These are phyloP conservation scores for Corylus americana DNA, from an alignment of 306 rosid genomes.

Conservation along the genomic window DNA sequence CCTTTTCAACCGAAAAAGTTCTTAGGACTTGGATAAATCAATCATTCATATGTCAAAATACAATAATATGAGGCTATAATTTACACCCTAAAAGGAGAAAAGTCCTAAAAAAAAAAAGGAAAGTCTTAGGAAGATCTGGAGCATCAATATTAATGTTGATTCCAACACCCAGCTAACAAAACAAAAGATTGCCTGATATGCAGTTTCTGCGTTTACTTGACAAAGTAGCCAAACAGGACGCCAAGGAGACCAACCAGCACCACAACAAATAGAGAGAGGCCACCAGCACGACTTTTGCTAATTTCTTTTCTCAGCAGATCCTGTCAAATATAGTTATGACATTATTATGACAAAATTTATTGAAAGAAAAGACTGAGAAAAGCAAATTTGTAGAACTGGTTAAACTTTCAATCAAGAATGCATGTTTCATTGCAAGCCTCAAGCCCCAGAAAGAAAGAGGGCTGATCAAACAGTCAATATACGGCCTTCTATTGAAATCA, in stretches of 20 bases:
- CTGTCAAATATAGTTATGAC: conserved; percentile 18
- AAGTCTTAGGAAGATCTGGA: not conserved
- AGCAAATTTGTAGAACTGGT: not conserved
- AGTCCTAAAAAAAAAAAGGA: not conserved
- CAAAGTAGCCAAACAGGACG: conserved; percentile 36
- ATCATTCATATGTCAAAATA: conserved; percentile 6
- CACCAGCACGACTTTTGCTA: conserved; percentile 23
- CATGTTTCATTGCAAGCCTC: not conserved
- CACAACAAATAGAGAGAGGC: conserved; percentile 39
- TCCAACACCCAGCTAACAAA: conserved; percentile 17
- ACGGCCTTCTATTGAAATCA: not conserved
- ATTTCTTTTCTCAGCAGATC: conserved; percentile 37
- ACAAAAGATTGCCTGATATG: not conserved
- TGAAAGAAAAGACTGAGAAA: not conserved
- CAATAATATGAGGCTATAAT: not conserved
- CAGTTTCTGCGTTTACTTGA: conserved; percentile 32
- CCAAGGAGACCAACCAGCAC: conserved; percentile 43
- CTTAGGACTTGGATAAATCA: not conserved
- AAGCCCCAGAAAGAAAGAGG: not conserved
- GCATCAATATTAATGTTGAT: conserved; percentile 5
- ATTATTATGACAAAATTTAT: not conserved
- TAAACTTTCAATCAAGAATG: not conserved
- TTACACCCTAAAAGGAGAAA: not conserved
- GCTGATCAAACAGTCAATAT: not conserved
- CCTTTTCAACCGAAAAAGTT: not conserved